A percentile compares a stretch with the other conserved stretches of the same genome.
Conservation (phyloP, 495 filamentous ascomycete genomes). For the Penicillium waksmanii region DNA sequence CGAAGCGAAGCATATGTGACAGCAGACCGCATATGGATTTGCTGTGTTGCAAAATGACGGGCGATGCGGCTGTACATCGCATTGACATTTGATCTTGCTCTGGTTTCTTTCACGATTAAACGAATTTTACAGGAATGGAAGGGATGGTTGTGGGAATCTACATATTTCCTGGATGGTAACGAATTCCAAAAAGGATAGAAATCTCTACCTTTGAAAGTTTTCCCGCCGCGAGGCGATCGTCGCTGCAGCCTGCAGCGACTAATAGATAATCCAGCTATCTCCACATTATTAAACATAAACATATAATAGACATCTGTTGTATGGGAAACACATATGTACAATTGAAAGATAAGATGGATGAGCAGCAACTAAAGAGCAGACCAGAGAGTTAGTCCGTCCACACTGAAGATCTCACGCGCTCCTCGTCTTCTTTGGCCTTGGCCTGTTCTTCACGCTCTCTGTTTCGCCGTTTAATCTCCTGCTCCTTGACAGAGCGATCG, state of each 20-base stretch:
- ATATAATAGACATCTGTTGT: neutral
- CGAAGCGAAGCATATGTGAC: neutral
- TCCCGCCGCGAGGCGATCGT: neutral
- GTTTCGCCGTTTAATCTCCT: slow-evolving; percentile 78
- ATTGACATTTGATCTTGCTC: too few relatives aligned
- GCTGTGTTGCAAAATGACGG: neutral
- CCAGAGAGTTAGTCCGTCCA: slow-evolving; percentile 71
- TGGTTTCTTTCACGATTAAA: slow-evolving; percentile 24
- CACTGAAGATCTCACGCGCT: slow-evolving; percentile 71
- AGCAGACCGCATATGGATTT: neutral
- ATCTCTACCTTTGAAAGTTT: neutral
- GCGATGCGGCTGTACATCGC: neutral
- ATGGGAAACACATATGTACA: slow-evolving; percentile 16
- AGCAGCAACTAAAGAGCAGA: neutral
- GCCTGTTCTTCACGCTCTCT: slow-evolving; percentile 68
- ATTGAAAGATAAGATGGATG: slow-evolving; percentile 10
- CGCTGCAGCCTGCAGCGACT: slow-evolving; percentile 1
- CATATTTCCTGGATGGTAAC: slow-evolving; percentile 6
- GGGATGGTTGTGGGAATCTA: slow-evolving; percentile 3
- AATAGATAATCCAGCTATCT: slow-evolving; percentile 1
- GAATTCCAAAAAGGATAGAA: slow-evolving; percentile 1
- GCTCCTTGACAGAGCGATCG: slow-evolving; percentile 80
- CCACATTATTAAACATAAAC: neutral
- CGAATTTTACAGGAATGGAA: slow-evolving; percentile 19
- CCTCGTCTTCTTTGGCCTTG: slow-evolving; percentile 66